Conservation (phyloP, 2,329 filamentous ascomycete species). For the Cladosporium sphaerospermum region DNA sequence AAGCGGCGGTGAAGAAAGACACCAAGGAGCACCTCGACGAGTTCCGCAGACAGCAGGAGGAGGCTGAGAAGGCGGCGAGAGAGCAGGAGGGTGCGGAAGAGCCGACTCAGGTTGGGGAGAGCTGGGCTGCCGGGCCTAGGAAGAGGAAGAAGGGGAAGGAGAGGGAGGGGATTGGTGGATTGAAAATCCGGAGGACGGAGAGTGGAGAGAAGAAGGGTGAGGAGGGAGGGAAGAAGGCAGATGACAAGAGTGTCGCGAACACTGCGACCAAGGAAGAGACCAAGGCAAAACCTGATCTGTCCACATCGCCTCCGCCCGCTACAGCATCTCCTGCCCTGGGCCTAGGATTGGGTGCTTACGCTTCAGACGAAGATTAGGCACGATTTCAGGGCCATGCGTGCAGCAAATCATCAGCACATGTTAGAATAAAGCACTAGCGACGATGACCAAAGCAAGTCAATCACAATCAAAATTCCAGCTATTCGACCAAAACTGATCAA, state of each 20-base stretch:
- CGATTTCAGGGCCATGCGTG: too few species aligned
- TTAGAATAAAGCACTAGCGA: too few species aligned
- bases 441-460: too few species aligned
- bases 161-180: slow-evolving; percentile 33
- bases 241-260: not conserved
- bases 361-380: slow-evolving; percentile 37
- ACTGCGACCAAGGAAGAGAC: not conserved
- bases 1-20: slow-evolving; percentile 52
- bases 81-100: slow-evolving; percentile 41
- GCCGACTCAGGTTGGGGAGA: slow-evolving; percentile 47
- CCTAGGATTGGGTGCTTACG: slow-evolving; percentile 37
- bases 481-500: too few species aligned
- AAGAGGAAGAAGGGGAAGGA: slow-evolving; percentile 35
- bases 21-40: slow-evolving; percentile 53
- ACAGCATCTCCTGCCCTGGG: slow-evolving; percentile 10
- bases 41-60: slow-evolving; percentile 55
- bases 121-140: slow-evolving; percentile 17
- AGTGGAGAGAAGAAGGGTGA: slow-evolving; percentile 15
- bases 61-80: slow-evolving; percentile 48
- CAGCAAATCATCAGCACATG: too few species aligned
- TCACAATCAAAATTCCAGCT: too few species aligned
- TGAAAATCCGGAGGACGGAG: slow-evolving; percentile 40
- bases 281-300: not conserved
- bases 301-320: slow-evolving; percentile 15
- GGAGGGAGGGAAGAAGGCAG: not conserved